These are phyloP conservation scores for Xylaria bambusicola DNA, from an alignment of 495 filamentous ascomycete species.

Conservation along the genomic window DNA sequence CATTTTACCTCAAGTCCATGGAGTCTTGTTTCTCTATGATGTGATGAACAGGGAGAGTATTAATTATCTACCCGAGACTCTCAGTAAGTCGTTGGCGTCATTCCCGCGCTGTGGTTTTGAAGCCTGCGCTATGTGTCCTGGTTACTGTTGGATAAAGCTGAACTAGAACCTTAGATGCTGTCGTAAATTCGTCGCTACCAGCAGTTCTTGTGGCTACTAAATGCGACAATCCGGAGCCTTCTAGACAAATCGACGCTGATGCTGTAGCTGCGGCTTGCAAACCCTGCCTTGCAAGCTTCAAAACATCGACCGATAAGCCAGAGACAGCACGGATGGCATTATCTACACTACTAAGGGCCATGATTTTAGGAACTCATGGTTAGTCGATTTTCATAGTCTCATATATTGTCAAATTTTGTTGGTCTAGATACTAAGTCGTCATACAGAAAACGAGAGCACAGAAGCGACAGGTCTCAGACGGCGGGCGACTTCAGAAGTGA, in stretches of 20 bases:
- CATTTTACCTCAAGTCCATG: constrained; percentile 73
- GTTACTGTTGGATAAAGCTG: constrained; percentile 14
- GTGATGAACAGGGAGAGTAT: constrained; percentile 74
- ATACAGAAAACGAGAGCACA: constrained; percentile 25
- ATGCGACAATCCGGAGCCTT: constrained; percentile 68
- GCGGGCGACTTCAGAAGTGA: constrained; percentile 50
- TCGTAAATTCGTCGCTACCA: constrained; percentile 67
- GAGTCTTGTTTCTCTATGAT: constrained; percentile 83
- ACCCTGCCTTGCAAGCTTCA: constrained; percentile 67
- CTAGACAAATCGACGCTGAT: constrained; percentile 60
- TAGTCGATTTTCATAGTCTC: constrained; percentile 37
- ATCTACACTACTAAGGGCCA: constrained; percentile 68
- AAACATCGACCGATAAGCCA: constrained; percentile 68
- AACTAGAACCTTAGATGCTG: constrained; percentile 60
- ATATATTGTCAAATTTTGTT: background rate
- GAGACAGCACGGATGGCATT: constrained; percentile 79
- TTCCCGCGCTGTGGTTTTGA: constrained; percentile 5
- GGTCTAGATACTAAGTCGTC: constrained; percentile 2
- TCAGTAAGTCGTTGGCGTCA: constrained; percentile 60
- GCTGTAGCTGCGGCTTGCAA: constrained; percentile 61
- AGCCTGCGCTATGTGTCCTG: background rate
- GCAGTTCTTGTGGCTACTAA: constrained; percentile 81
- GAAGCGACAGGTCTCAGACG: constrained; percentile 28
- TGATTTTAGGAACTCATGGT: constrained; percentile 67
- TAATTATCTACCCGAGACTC: constrained; percentile 62